These are phyloP conservation scores for Alternaria angustiovoidea DNA, from an alignment of 2,329 filamentous ascomycete genomes.

Conservation along the genomic window DNA sequence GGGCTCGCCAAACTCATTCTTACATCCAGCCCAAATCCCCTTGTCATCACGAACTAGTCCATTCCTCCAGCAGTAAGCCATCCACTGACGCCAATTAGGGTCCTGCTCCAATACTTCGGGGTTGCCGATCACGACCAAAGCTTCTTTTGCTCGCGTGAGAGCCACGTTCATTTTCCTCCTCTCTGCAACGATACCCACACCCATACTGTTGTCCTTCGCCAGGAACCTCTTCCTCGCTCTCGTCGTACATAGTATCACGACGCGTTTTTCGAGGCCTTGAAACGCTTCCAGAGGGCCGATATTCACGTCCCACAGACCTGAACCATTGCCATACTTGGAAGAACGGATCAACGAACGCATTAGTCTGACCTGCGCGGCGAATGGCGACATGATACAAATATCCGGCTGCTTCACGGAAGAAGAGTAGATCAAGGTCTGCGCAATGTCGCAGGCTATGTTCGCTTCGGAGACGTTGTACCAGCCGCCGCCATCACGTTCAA, in stretches of 20 bases:
- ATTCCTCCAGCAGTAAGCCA: constrained; percentile 52
- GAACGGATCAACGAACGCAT: constrained; percentile 50
- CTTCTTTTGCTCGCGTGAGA: constrained; percentile 56
- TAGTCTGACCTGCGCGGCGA: constrained; percentile 54
- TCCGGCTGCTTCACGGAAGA: constrained; percentile 43
- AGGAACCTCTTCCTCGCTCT: constrained; percentile 46
- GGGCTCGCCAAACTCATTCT: neutral
- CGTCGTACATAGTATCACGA: constrained; percentile 57
- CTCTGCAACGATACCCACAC: constrained; percentile 50
- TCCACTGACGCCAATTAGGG: constrained; percentile 48
- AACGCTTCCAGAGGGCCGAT: constrained; percentile 58
- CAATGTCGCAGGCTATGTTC: constrained; percentile 40
- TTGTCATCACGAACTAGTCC: constrained; percentile 27
- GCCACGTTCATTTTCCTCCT: constrained; percentile 56
- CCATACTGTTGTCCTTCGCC: constrained; percentile 37
- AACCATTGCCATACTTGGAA: neutral
- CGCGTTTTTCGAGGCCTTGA: constrained; percentile 55
- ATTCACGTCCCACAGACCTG: constrained; percentile 50
- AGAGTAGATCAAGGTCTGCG: constrained; percentile 36
- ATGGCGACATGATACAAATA: constrained; percentile 57
- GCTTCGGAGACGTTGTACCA: constrained; percentile 49
- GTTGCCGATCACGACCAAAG: constrained; percentile 54
- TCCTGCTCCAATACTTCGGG: constrained; percentile 50
- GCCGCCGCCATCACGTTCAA: constrained; percentile 53
- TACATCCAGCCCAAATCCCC: constrained; percentile 12